Evolutionary conservation across 2,329 filamentous ascomycete genomes (phyloP), one percentile per base, ranked within the genome.

Genomic region (Fusarium kyushuense): DNA sequence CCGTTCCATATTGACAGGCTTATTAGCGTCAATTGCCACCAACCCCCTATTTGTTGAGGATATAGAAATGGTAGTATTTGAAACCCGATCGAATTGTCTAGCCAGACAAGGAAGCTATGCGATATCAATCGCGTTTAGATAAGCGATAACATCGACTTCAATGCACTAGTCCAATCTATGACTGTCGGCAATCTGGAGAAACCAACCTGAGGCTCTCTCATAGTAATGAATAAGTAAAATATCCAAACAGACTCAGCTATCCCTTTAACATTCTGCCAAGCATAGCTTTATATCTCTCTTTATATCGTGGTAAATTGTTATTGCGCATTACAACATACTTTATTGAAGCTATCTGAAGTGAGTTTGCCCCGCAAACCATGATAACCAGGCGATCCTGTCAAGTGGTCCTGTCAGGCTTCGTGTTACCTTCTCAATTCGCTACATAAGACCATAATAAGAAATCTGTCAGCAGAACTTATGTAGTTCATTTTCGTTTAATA

Each of bases 261-360:
- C n/a, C n/a, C n/a, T n/a, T n/a, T n/a, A n/a, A n/a, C n/a, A 36
- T 0, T 0, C 3, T 13, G 6, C 1, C 4, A 2, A 36, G 2
- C 11, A 13, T 1, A 7, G 0, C 11, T 13, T 13, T 19, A 3
- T 36, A 2, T 13, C 6, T 2, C 1, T 36, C 5, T 11, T 36
- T 12, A 6, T 6, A 19, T 13, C 6, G 5, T 19, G n/a, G 13
- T 19, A 36, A 13, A n/a, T 7, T 23, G 14, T 25, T 6, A 25
- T 25, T 17, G 1, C 25, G 2, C 11, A 6, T 25, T 17, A 25
- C 9, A 25, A 21, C 8, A 42, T 17, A 25, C 14, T 5, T 25
- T 10, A 3, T 42, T 16, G 5, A 17, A 25, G 2, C 0, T 7
- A 42, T 25, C 9, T 5, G 9, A 16, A 6, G 17, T 19, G n/a